Conservation (phyloP, 1,284 basidiomycete species). For the Stereum hirsutum region DNA sequence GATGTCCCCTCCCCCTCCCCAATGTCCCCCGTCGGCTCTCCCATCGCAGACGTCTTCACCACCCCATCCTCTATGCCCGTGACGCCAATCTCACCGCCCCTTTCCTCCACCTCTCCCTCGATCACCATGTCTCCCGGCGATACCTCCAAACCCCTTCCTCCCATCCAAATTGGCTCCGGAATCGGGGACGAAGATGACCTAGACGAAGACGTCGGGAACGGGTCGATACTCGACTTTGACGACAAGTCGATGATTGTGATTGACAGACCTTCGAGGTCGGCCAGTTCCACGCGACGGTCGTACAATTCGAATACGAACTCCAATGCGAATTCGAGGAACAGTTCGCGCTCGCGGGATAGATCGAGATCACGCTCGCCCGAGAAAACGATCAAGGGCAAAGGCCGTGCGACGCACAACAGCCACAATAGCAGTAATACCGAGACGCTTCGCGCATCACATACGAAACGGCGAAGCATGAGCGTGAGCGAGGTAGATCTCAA, state of each 20-base stretch:
- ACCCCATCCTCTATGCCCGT: conserved; percentile 18
- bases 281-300: too few relatives aligned
- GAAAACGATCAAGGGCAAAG: conserved; percentile 12
- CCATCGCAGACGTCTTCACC: conserved; percentile 45
- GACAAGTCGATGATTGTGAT: conserved; percentile 48
- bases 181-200: conserved; percentile 16
- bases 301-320: too few relatives aligned
- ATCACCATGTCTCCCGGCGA: too few relatives aligned
- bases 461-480: conserved; percentile 70
- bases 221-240: too few relatives aligned
- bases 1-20: too few relatives aligned
- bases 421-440: too few relatives aligned
- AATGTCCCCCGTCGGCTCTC: conserved; percentile 26
- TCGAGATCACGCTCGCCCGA: conserved; percentile 22
- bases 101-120: conserved; percentile 10
- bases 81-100: conserved; percentile 10
- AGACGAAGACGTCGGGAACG: conserved; percentile 34
- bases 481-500: conserved; percentile 59
- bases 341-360: conserved; percentile 26
- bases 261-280: conserved; percentile 27
- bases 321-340: too few relatives aligned
- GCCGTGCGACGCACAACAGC: conserved; percentile 16
- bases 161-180: conserved; percentile 35
- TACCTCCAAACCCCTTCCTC: conserved; percentile 51
- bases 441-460: too few relatives aligned